phyloP scores from a whole-genome alignment of 495 filamentous ascomycete species.

The Parmelia sp. region DNA sequence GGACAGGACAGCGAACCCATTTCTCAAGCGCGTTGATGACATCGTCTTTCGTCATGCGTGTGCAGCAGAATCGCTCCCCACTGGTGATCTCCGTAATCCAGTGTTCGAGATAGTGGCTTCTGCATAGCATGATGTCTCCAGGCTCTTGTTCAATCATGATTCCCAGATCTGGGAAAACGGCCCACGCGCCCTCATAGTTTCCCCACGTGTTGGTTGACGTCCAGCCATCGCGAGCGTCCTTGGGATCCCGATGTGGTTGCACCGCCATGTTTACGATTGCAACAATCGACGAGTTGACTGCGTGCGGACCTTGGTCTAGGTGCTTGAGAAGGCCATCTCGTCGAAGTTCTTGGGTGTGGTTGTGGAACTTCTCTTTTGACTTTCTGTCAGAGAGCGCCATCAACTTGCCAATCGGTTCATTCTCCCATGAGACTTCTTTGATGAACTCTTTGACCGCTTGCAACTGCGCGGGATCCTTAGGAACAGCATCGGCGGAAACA shows the following conservation, averaged over 20 bases:
- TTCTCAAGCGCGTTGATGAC: background rate
- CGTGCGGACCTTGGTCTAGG: slow-evolving; percentile 3
- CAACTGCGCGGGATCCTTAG: background rate
- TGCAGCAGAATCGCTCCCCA: slow-evolving; percentile 6
- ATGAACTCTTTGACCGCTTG: slow-evolving; percentile 1
- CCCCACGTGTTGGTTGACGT: background rate
- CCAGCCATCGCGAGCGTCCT: background rate
- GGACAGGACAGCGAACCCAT: background rate
- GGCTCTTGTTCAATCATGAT: slow-evolving; percentile 4
- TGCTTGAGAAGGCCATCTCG: background rate
- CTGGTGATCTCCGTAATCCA: background rate
- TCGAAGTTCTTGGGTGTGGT: background rate
- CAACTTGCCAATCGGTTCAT: background rate
- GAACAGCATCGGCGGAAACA: background rate
- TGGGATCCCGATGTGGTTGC: slow-evolving; percentile 1
- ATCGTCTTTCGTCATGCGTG: background rate
- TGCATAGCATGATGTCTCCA: background rate
- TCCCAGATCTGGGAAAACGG: background rate
- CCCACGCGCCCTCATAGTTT: slow-evolving; percentile 3
- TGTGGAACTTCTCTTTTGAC: background rate
- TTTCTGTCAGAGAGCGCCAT: background rate
- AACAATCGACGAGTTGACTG: background rate
- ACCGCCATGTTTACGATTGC: background rate
- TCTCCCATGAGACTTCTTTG: background rate
- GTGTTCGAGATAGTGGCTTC: background rate